phyloP scores from a whole-genome alignment of 331 rosid species.

The Stylosanthes scabra region DNA sequence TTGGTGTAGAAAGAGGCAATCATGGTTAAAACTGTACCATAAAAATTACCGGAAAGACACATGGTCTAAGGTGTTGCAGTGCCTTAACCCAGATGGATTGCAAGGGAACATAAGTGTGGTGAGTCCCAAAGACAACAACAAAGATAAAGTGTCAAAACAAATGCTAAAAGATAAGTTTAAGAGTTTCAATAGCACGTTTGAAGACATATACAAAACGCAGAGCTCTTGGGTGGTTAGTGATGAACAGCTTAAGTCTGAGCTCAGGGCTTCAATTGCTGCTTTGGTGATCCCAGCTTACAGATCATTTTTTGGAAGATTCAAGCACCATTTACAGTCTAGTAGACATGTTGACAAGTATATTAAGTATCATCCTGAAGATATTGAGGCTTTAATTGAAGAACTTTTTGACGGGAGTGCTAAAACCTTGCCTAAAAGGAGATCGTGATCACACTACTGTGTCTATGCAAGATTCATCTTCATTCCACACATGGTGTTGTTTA shows the following conservation, averaged over 20 bases:
- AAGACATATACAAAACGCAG: constrained; percentile 77
- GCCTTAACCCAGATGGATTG: constrained; percentile 66
- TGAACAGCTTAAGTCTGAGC: constrained; percentile 81
- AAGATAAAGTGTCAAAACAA: constrained; percentile 52
- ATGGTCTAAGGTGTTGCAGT: constrained; percentile 68
- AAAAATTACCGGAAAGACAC: constrained; percentile 79
- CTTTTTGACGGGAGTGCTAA: constrained; percentile 64
- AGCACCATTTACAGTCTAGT: constrained; percentile 59
- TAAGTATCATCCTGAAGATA: constrained; percentile 81
- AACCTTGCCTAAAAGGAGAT: constrained; percentile 54
- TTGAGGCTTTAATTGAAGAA: constrained; percentile 71
- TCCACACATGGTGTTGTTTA: no score
- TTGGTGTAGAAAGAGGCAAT: constrained; percentile 70
- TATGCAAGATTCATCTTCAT: no score
- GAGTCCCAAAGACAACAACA: no score
- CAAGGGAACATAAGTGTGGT: constrained; percentile 45
- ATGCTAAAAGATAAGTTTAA: constrained; percentile 78
- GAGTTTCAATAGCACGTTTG: constrained; percentile 66
- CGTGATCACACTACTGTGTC: constrained; percentile 8
- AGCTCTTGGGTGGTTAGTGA: constrained; percentile 80
- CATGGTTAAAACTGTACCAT: constrained; percentile 61
- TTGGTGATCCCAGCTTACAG: constrained; percentile 86
- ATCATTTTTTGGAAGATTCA: constrained; percentile 74
- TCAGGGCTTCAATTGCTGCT: constrained; percentile 68
- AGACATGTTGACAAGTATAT: constrained; percentile 72